Percentiles rank a stretch among this genome's conserved stretches.
These are phyloP conservation scores for Talaromyces pinophilus DNA, from an alignment of 2,329 filamentous ascomycete species.

Conservation along the genomic window DNA sequence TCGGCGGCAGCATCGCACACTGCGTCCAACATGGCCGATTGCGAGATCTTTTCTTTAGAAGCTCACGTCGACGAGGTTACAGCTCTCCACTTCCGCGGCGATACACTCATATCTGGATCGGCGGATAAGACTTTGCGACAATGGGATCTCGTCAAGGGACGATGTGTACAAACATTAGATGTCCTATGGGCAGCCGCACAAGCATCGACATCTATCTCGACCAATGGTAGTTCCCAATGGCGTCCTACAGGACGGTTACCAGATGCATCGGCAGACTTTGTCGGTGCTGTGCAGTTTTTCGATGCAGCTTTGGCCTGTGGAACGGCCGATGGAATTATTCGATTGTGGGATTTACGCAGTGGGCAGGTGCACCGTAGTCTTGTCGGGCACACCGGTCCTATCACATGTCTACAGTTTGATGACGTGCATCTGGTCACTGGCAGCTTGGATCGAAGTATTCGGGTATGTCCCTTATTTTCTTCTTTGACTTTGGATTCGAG, in stretches of 20 bases:
- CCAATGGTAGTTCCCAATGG: constrained; percentile 63
- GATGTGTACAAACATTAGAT: constrained; percentile 94
- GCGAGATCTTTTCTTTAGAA: constrained; percentile 81
- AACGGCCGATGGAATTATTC: constrained; percentile 95
- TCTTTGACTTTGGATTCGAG: neutral
- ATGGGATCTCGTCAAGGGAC: constrained; percentile 96
- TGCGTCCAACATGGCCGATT: constrained; percentile 80
- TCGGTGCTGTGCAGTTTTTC: constrained; percentile 92
- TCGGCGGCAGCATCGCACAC: constrained; percentile 66
- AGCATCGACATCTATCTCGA: constrained; percentile 69
- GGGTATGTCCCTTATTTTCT: constrained; percentile 62
- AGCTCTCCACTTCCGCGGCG: constrained; percentile 83
- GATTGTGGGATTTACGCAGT: constrained; percentile 93
- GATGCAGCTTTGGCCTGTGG: constrained; percentile 94
- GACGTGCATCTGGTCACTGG: constrained; percentile 93
- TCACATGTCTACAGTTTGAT: constrained; percentile 94
- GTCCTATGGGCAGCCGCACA: constrained; percentile 98
- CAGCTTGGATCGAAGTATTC: constrained; percentile 86
- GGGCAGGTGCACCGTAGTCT: constrained; percentile 96
- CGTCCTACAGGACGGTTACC: constrained; percentile 65
- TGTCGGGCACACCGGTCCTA: constrained; percentile 91
- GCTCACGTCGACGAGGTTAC: constrained; percentile 94
- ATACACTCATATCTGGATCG: constrained; percentile 90
- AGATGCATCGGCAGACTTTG: constrained; percentile 78
- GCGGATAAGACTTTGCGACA: constrained; percentile 96